These are phyloP conservation scores for Glomus cerebriforme DNA, from an alignment of 192 early-diverging fungal species.

Conservation along the genomic window DNA sequence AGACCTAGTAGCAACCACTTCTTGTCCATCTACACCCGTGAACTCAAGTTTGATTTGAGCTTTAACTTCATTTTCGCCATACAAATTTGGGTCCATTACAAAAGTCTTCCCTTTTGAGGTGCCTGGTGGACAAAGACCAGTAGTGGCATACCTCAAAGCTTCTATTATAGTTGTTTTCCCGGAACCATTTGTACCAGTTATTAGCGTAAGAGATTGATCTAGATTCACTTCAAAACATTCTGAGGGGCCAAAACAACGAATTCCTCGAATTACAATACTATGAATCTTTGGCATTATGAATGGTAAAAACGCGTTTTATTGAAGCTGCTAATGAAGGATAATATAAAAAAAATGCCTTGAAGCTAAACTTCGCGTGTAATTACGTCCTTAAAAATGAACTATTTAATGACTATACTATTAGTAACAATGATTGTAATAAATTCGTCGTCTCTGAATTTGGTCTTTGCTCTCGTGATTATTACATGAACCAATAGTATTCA, in stretches of 20 bases:
- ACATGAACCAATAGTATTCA: too few relatives aligned
- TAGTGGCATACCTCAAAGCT: constrained; percentile 92
- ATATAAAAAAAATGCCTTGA: not conserved
- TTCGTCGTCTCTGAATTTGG: too few relatives aligned
- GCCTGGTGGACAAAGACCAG: constrained; percentile 89
- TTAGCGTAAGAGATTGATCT: constrained; percentile 88
- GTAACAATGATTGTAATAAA: too few relatives aligned
- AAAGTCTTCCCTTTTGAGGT: constrained; percentile 80
- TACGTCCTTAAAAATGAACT: too few relatives aligned
- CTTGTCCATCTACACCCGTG: constrained; percentile 67
- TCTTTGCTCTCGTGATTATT: too few relatives aligned
- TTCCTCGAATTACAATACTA: constrained; percentile 72
- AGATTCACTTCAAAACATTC: constrained; percentile 77
- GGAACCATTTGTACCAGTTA: constrained; percentile 93
- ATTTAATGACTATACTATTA: too few relatives aligned
- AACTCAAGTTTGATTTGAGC: constrained; percentile 92
- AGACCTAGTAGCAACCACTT: constrained; percentile 75
- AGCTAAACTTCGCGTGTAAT: not conserved
- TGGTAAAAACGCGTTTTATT: not conserved
- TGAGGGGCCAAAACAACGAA: constrained; percentile 90
- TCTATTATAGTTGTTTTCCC: constrained; percentile 99
- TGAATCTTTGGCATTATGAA: not conserved
- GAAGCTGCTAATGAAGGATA: not conserved
- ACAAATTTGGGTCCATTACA: constrained; percentile 91
- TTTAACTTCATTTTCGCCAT: constrained; percentile 75